These are phyloP conservation scores for Jackrogersella minutella DNA, from an alignment of 495 filamentous ascomycete species.

Conservation along the genomic window DNA sequence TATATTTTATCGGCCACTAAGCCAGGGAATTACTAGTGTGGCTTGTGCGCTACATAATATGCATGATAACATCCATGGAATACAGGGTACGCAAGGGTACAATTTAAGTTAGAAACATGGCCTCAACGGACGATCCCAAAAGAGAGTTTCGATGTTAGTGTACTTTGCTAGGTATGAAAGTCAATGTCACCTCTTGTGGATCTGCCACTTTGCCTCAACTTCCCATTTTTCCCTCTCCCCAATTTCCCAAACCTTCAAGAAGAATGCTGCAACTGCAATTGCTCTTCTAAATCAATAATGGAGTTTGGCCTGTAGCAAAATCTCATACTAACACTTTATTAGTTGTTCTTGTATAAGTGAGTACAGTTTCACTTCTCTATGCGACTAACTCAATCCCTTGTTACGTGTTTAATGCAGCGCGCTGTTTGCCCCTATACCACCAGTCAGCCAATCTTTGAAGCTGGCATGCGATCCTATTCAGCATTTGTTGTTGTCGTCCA, in stretches of 20 bases:
- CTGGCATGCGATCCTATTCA: constrained; percentile 34
- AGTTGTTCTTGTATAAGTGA: constrained; percentile 44
- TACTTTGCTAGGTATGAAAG: constrained; percentile 13
- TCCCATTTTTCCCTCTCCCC: constrained; percentile 18
- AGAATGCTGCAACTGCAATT: constrained; percentile 32
- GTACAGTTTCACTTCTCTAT: constrained; percentile 17
- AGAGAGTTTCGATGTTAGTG: neutral
- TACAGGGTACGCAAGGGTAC: neutral
- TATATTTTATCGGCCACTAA: constrained; percentile 28
- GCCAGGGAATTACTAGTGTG: constrained; percentile 21
- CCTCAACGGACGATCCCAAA: constrained; percentile 29
- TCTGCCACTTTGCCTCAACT: constrained; percentile 41
- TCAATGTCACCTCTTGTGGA: constrained; percentile 33
- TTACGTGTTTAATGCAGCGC: constrained; percentile 9
- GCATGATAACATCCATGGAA: constrained; percentile 5
- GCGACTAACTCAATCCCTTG: constrained; percentile 12
- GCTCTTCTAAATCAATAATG: constrained; percentile 30
- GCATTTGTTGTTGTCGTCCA: neutral
- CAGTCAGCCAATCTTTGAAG: neutral
- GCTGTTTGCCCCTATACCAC: constrained; percentile 27
- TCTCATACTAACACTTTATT: constrained; percentile 26
- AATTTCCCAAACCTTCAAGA: constrained; percentile 1
- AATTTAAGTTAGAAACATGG: constrained; percentile 4
- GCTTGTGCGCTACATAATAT: constrained; percentile 15
- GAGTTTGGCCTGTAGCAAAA: constrained; percentile 34